Base-by-base conservation (phyloP, 495 filamentous ascomycete species). In the Aspergillus egyptiacus region DNA sequence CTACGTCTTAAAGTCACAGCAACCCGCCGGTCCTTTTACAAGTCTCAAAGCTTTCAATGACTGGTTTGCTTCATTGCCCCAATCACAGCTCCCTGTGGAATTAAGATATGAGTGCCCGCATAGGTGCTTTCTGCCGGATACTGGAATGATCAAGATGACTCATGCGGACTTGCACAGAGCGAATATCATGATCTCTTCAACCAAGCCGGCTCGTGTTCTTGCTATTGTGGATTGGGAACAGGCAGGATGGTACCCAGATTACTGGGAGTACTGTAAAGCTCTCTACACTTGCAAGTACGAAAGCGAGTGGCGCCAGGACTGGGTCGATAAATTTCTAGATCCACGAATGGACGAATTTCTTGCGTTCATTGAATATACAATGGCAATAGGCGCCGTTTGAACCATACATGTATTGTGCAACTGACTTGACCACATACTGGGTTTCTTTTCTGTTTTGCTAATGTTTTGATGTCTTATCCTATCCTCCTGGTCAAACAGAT, bases 261-360 rank as follows among this genome's bases (percentile, higher is more conserved):
- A 72, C 53, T 73, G 68, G 69, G 71, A 72, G 48, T 69, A 71
- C 49, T 72, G 66, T 38, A 71, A 70, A 38, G 56, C 66, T 37
- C 42, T 46, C 8, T 69, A 61, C 43, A 71, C 66, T 5, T 61
- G 36, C 23, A 51, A 20, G 40, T 60, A 53, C 38, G 56, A 58
- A 30, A 57, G 57, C 24, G 51, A 64, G 36, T 68, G 64, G 66
- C 59, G 59, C 17, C 48, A 35, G 6, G 46, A 62, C 6, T 68
- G 43, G 34, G 58, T 70, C 19, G 59, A 62, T 28, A 57, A 43
- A 9, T 63, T 66, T 55, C 30, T 63, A 18, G 8, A 42, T 6
- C 65, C 63, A 37, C 45, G 46, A 19, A 9, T 31, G 19, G 25
- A 58, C 7, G 62, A 53, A 33, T 54, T 35, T 38, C 19, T 43